A percentile compares a stretch with the other conserved stretches of the same genome.
Evolutionary conservation across 2,329 filamentous ascomycete species (phyloP).

Genomic region (Plectosphaerella sp.): DNA sequence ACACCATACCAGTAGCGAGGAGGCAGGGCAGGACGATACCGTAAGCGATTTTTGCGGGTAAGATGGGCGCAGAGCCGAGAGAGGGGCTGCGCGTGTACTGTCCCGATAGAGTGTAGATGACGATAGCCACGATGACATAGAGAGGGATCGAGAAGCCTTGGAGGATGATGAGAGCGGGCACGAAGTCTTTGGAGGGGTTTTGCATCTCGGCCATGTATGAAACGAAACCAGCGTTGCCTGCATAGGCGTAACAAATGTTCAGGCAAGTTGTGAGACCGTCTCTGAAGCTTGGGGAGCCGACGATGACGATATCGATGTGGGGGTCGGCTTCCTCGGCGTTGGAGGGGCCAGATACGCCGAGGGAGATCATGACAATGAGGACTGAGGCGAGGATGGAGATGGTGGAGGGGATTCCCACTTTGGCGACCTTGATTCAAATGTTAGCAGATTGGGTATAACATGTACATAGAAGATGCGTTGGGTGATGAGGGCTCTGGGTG

Average conservation of each 20-base stretch:
- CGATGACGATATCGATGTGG: neutral
- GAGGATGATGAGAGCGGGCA: constrained; percentile 22
- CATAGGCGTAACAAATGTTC: constrained; percentile 30
- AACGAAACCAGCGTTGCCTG: constrained; percentile 32
- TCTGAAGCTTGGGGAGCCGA: constrained; percentile 16
- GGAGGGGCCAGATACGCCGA: constrained; percentile 20
- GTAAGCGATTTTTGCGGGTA: constrained; percentile 27
- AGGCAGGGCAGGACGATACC: constrained; percentile 24
- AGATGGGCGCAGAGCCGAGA: constrained; percentile 24
- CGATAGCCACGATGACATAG: constrained; percentile 25
- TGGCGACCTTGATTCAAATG: constrained; percentile 4
- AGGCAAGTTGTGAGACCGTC: constrained; percentile 26
- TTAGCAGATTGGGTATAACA: neutral
- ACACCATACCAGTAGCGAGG: constrained; percentile 23
- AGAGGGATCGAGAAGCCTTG: constrained; percentile 26
- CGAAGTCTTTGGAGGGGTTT: constrained; percentile 24
- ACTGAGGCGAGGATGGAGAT: constrained; percentile 28
- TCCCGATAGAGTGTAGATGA: constrained; percentile 24
- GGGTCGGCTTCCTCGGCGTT: neutral
- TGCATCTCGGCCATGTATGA: constrained; percentile 28
- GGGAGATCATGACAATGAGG: constrained; percentile 30
- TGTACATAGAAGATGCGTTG: no score
- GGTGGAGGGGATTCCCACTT: constrained; percentile 24
- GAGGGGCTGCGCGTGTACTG: constrained; percentile 26
- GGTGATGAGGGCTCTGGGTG: no score